A percentile compares a stretch with the other conserved stretches of the same genome.
phyloP scores from a whole-genome alignment of 2,329 filamentous ascomycete species.

The Volutella citrinella region DNA sequence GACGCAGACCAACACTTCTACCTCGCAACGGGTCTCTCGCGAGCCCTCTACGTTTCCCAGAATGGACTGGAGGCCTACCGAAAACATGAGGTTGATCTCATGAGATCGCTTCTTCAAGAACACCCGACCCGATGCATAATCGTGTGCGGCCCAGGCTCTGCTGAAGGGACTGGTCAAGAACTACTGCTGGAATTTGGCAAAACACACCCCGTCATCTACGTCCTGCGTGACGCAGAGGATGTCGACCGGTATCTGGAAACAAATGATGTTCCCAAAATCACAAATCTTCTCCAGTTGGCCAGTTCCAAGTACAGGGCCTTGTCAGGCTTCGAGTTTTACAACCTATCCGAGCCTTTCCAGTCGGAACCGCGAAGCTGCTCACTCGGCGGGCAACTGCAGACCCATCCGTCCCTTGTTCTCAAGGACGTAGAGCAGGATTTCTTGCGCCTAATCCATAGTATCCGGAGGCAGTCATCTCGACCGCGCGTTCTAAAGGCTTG shows the following conservation, averaged over 20 bases:
- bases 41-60: conserved; percentile 50
- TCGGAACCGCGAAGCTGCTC: background rate
- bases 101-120: conserved; percentile 42
- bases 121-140: conserved; percentile 55
- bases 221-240: conserved; percentile 8
- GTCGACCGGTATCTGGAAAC: conserved; percentile 9
- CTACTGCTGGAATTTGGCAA: conserved; percentile 7
- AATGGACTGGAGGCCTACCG: conserved; percentile 11
- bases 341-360: conserved; percentile 4
- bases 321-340: conserved; percentile 13
- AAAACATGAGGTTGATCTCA: conserved; percentile 12
- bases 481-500: conserved; percentile 3
- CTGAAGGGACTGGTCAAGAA: conserved; percentile 53
- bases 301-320: conserved; percentile 6
- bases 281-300: conserved; percentile 5
- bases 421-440: conserved; percentile 11
- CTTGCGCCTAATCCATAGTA: conserved; percentile 5
- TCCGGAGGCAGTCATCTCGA: background rate
- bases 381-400: conserved; percentile 2
- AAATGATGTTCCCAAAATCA: conserved; percentile 8
- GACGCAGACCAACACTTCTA: conserved; percentile 59
- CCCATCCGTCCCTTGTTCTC: conserved; percentile 6
- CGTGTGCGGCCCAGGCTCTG: conserved; percentile 49
- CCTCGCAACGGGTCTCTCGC: conserved; percentile 51
- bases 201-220: conserved; percentile 11